A percentile compares a stretch with the other conserved stretches of the same genome.
Conservation (phyloP, 345 rosid genomes). For the Bruguiera gymnorhiza region DNA sequence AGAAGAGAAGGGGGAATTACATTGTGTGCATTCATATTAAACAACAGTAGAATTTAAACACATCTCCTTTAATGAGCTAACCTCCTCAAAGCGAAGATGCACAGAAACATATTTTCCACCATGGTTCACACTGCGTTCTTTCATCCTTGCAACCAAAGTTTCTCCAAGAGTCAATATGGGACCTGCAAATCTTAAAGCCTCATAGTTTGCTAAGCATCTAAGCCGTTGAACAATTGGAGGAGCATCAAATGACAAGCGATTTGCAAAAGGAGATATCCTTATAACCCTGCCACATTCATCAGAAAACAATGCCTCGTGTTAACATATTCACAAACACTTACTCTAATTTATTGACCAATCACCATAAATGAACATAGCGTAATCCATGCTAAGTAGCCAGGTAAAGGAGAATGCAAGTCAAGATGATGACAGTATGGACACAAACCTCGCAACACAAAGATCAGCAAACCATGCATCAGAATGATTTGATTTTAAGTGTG, state of each 20-base stretch:
- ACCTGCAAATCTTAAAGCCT: slow-evolving; percentile 73
- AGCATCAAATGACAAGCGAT: slow-evolving; percentile 93
- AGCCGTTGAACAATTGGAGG: slow-evolving; percentile 90
- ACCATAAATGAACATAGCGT: neutral
- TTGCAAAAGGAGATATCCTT: slow-evolving; percentile 98
- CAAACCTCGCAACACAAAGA: too few relatives aligned
- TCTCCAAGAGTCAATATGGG: slow-evolving; percentile 78
- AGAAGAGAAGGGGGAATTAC: too few relatives aligned
- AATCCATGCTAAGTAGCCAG: neutral
- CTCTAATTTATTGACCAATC: slow-evolving; percentile 3
- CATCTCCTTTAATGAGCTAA: slow-evolving; percentile 32
- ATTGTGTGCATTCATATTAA: neutral
- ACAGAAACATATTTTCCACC: slow-evolving; percentile 88
- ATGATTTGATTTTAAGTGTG: too few relatives aligned
- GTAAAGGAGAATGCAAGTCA: too few relatives aligned
- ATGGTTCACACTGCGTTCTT: slow-evolving; percentile 70
- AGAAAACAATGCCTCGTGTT: slow-evolving; percentile 13
- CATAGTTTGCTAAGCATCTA: slow-evolving; percentile 91
- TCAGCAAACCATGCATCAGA: too few relatives aligned
- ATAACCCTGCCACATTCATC: slow-evolving; percentile 60
- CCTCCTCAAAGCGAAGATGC: slow-evolving; percentile 99
- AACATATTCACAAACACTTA: slow-evolving; percentile 1
- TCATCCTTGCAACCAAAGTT: slow-evolving; percentile 89
- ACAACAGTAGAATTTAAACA: slow-evolving; percentile 1
- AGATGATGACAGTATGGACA: too few relatives aligned